Evolutionary conservation across 192 early-diverging fungal species (phyloP).

Genomic region (Spizellomyces sp.): DNA sequence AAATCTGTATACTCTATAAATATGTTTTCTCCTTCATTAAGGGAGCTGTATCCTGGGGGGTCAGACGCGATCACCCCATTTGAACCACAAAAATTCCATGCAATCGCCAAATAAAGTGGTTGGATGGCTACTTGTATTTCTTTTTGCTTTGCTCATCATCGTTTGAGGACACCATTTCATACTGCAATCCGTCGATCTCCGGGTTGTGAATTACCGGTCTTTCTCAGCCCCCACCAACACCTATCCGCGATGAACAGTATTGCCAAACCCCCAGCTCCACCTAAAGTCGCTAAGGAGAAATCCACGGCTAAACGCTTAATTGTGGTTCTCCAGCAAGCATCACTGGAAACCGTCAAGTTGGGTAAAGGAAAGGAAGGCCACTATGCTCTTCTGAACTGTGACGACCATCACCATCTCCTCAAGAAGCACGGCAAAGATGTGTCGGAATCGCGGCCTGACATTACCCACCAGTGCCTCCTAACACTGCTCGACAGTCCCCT

Average conservation of each 20-base stretch:
- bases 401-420: slow-evolving; percentile 91
- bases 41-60: too few species aligned
- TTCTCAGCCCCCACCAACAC: too few species aligned
- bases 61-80: too few species aligned
- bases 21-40: too few species aligned
- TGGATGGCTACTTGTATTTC: too few species aligned
- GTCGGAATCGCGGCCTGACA: slow-evolving; percentile 87
- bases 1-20: too few species aligned
- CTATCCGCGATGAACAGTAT: slow-evolving; percentile 24
- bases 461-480: slow-evolving; percentile 96
- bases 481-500: slow-evolving; percentile 96
- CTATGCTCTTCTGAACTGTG: slow-evolving; percentile 94
- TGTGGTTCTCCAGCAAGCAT: slow-evolving; percentile 89
- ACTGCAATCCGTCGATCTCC: too few species aligned
- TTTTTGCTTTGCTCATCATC: too few species aligned
- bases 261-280: slow-evolving; percentile 68
- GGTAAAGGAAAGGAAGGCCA: slow-evolving; percentile 63
- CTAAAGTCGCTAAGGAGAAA: slow-evolving; percentile 76
- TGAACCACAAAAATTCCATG: too few species aligned
- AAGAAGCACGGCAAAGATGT: slow-evolving; percentile 80
- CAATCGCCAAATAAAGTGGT: too few species aligned
- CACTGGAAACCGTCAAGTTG: slow-evolving; percentile 90
- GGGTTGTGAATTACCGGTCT: too few species aligned
- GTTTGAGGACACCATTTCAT: too few species aligned
- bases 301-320: slow-evolving; percentile 79